phyloP scores from a whole-genome alignment of 495 filamentous ascomycete species.

The Penicillium cataractarum region DNA sequence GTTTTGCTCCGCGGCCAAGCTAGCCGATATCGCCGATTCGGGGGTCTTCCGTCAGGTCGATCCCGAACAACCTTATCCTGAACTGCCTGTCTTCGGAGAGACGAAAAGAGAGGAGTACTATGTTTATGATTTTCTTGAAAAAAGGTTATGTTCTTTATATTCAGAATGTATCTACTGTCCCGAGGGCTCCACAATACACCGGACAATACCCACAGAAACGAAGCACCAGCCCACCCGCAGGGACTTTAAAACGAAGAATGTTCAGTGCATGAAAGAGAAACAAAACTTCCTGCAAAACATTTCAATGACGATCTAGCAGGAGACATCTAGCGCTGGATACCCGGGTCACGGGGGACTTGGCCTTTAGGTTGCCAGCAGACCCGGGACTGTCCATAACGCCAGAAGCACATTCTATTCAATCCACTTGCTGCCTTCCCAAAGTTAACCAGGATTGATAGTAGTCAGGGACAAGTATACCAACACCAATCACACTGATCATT shows the following conservation, averaged over 20 bases:
- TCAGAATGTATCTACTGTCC: conserved; percentile 11
- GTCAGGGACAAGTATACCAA: background rate
- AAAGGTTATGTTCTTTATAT: conserved; percentile 6
- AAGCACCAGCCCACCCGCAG: background rate
- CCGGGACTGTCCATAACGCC: conserved; percentile 4
- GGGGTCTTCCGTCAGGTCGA: conserved; percentile 15
- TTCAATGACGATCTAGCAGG: conserved; percentile 6
- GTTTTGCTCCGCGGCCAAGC: conserved; percentile 36
- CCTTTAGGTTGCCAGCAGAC: background rate
- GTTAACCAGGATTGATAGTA: background rate
- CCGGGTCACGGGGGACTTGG: background rate
- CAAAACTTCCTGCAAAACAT: background rate
- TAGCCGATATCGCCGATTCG: conserved; percentile 32
- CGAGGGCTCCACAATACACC: background rate
- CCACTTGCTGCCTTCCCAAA: background rate
- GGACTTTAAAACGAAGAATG: conserved; percentile 2
- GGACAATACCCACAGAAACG: background rate
- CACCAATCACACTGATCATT: background rate
- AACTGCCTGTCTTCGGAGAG: background rate
- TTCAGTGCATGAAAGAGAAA: conserved; percentile 1
- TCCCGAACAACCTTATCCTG: conserved; percentile 3
- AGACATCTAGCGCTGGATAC: conserved; percentile 1
- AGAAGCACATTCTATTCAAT: conserved; percentile 3
- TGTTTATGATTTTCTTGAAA: background rate
- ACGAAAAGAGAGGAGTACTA: background rate